Conservation (phyloP, 1,284 basidiomycete genomes). For the Cutaneotrichosporon sp. region DNA sequence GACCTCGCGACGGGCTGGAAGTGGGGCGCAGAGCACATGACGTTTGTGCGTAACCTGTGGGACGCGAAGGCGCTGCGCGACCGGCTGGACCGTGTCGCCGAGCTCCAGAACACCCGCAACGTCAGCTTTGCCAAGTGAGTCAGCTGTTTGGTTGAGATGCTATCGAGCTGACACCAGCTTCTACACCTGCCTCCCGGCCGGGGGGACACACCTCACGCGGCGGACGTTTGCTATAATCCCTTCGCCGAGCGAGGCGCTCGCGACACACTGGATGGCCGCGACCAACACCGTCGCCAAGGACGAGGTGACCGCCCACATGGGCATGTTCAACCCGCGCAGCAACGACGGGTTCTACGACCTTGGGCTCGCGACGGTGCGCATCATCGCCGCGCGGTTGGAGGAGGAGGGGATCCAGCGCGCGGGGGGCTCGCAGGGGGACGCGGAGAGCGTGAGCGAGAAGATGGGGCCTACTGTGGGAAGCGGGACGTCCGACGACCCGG, state of each 20-base stretch:
- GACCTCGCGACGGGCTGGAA: slow-evolving; percentile 70
- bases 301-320: slow-evolving; percentile 83
- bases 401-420: slow-evolving; percentile 36
- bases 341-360: slow-evolving; percentile 90
- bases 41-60: slow-evolving; percentile 86
- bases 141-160: too few relatives aligned
- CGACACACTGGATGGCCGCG: slow-evolving; percentile 63
- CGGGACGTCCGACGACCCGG: background rate
- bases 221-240: slow-evolving; percentile 80
- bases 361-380: slow-evolving; percentile 64
- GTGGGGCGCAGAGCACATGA: slow-evolving; percentile 86
- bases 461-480: background rate
- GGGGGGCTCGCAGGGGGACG: background rate
- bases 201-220: slow-evolving; percentile 56
- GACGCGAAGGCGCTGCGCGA: slow-evolving; percentile 66
- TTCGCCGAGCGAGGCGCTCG: slow-evolving; percentile 58
- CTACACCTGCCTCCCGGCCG: slow-evolving; percentile 71
- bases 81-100: slow-evolving; percentile 66
- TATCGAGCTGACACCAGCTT: slow-evolving; percentile 63
- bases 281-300: slow-evolving; percentile 69
- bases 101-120: slow-evolving; percentile 58
- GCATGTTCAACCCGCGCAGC: slow-evolving; percentile 79
- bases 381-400: slow-evolving; percentile 45
- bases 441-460: slow-evolving; percentile 6
- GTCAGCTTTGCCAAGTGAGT: slow-evolving; percentile 74